Evolutionary conservation across 2,329 filamentous ascomycete genomes (phyloP).

Genomic region (Didymella lethalis): DNA sequence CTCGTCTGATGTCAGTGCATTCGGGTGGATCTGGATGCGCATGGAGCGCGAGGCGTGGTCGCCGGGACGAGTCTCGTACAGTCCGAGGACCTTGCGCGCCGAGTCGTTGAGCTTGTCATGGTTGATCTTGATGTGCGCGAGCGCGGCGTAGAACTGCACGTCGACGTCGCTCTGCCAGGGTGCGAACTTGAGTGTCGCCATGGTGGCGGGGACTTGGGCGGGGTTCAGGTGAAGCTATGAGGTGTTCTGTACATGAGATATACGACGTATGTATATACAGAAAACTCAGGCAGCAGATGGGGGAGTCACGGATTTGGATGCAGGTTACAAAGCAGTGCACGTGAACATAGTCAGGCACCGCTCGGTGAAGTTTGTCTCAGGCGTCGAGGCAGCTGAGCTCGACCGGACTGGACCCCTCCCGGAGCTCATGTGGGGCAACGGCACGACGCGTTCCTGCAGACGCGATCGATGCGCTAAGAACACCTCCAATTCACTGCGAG

Average conservation of each 20-base stretch:
- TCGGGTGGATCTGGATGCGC: constrained; percentile 89
- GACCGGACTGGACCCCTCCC: constrained; percentile 5
- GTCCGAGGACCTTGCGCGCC: constrained; percentile 81
- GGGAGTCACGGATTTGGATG: constrained; percentile 31
- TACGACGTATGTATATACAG: background rate
- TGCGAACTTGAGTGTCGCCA: constrained; percentile 73
- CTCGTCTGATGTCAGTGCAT: constrained; percentile 83
- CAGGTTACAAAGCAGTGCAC: constrained; percentile 26
- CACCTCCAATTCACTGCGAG: constrained; percentile 9
- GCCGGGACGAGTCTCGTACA: constrained; percentile 82
- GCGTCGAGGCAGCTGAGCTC: background rate
- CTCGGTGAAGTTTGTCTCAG: background rate
- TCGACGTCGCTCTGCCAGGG: constrained; percentile 95
- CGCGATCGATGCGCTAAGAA: constrained; percentile 17
- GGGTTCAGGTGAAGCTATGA: constrained; percentile 8
- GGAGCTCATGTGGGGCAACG: constrained; percentile 20
- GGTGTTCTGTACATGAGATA: background rate
- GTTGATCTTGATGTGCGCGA: constrained; percentile 94
- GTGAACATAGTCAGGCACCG: constrained; percentile 35
- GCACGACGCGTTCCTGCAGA: constrained; percentile 40
- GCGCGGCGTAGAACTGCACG: constrained; percentile 88
- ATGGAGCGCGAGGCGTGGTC: constrained; percentile 78
- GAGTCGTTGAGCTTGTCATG: constrained; percentile 97
- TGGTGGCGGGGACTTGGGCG: constrained; percentile 26
- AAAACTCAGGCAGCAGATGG: constrained; percentile 14